Percentiles rank a stretch among this genome's conserved stretches.
Evolutionary conservation across 192 early-diverging fungal genomes (phyloP).

Genomic region (Coemansia sp.): DNA sequence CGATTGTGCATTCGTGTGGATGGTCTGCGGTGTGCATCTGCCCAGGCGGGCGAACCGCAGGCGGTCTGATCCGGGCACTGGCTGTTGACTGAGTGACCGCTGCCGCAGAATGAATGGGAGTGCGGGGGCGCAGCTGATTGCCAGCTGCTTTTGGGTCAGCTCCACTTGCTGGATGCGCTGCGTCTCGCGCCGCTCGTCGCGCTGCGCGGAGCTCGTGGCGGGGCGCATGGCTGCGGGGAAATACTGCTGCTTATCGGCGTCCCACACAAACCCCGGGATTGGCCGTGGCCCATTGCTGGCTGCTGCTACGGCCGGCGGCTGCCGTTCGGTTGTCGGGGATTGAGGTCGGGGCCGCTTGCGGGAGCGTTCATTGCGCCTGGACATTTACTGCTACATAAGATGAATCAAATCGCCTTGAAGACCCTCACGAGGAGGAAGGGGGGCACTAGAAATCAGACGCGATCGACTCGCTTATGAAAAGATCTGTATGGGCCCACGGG

Average conservation of each 20-base stretch:
- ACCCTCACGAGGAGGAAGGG: neutral
- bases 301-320: neutral
- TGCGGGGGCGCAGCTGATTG: neutral
- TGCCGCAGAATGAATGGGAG: constrained; percentile 20
- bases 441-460: too few relatives aligned
- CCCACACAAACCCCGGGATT: constrained; percentile 48
- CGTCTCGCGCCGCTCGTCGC: constrained; percentile 19
- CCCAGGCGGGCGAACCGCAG: constrained; percentile 8
- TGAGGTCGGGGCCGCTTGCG: constrained; percentile 14
- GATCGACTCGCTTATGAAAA: too few relatives aligned
- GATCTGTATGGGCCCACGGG: too few relatives aligned
- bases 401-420: too few relatives aligned
- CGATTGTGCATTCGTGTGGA: neutral
- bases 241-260: constrained; percentile 36
- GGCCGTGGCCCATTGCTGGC: neutral
- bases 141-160: neutral
- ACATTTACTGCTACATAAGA: neutral
- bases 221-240: constrained; percentile 37
- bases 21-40: neutral
- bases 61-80: neutral
- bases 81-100: neutral
- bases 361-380: neutral
- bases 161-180: constrained; percentile 5
- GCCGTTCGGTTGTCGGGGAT: neutral
- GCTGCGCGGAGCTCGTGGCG: constrained; percentile 18